Conservation (phyloP, 768 basidiomycete species). For the Chalciporus sphaerocephalus region DNA sequence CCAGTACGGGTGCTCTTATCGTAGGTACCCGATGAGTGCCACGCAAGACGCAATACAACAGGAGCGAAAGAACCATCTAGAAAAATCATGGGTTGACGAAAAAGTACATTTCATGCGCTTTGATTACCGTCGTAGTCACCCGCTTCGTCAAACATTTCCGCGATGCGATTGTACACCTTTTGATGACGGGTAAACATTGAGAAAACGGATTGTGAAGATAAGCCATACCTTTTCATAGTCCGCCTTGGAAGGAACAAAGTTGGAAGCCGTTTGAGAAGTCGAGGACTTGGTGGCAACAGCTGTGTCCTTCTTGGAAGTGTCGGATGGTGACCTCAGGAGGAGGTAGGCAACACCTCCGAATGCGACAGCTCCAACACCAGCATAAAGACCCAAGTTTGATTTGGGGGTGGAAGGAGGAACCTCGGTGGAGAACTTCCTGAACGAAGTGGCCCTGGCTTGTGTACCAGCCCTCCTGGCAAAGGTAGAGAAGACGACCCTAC, state of each 20-base stretch:
- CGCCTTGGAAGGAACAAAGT: constrained; percentile 71
- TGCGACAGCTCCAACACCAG: constrained; percentile 57
- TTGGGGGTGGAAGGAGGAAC: constrained; percentile 42
- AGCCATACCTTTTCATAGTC: constrained; percentile 81
- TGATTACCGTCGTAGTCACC: constrained; percentile 73
- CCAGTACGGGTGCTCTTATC: constrained; percentile 75
- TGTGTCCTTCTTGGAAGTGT: constrained; percentile 45
- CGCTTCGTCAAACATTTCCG: constrained; percentile 68
- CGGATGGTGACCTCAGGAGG: constrained; percentile 43
- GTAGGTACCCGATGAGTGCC: constrained; percentile 93
- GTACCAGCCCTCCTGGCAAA: constrained; percentile 24
- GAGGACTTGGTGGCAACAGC: constrained; percentile 57
- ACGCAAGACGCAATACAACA: constrained; percentile 83
- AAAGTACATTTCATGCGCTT: background rate
- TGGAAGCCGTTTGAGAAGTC: constrained; percentile 55
- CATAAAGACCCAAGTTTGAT: constrained; percentile 54
- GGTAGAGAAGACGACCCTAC: constrained; percentile 38
- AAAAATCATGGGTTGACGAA: constrained; percentile 3
- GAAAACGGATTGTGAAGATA: background rate
- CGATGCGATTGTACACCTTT: constrained; percentile 88
- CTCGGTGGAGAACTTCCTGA: constrained; percentile 59
- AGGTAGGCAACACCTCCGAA: constrained; percentile 65
- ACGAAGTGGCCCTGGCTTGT: constrained; percentile 38
- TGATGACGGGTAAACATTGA: background rate
- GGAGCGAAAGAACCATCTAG: constrained; percentile 87